Percentiles rank a stretch among this genome's conserved stretches.
These are phyloP conservation scores for Geoglossum cookeanum DNA, from an alignment of 2,329 filamentous ascomycete species.

Conservation along the genomic window DNA sequence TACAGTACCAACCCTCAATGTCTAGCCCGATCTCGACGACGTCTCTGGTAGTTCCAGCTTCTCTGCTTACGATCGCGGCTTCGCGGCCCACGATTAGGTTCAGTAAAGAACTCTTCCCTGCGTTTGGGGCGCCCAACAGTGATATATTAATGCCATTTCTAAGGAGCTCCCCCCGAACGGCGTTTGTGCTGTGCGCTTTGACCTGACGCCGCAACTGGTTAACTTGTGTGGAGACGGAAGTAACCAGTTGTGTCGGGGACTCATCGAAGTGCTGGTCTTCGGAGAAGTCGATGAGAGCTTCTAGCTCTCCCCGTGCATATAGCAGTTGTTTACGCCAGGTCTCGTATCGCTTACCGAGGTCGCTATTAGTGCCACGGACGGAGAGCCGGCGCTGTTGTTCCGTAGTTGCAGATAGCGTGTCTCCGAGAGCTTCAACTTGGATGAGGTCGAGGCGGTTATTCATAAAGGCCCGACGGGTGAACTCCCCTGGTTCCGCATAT, in stretches of 20 bases:
- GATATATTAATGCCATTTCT: constrained; percentile 72
- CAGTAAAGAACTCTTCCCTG: constrained; percentile 83
- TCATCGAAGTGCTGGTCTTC: constrained; percentile 97
- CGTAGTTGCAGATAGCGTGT: constrained; percentile 47
- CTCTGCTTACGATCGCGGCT: constrained; percentile 82
- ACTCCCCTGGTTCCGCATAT: constrained; percentile 88
- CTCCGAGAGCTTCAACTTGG: constrained; percentile 51
- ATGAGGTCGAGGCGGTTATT: constrained; percentile 72
- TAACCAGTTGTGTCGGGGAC: constrained; percentile 51
- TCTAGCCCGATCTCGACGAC: constrained; percentile 85
- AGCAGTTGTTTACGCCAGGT: constrained; percentile 60
- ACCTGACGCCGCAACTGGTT: constrained; percentile 41
- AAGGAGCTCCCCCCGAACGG: constrained; percentile 64
- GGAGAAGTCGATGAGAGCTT: constrained; percentile 90
- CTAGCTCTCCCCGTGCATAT: constrained; percentile 70
- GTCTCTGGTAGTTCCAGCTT: constrained; percentile 86
- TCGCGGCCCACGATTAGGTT: constrained; percentile 81
- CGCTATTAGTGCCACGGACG: constrained; percentile 54
- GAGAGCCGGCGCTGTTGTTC: constrained; percentile 84
- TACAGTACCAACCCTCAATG: constrained; percentile 73
- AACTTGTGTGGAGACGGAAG: constrained; percentile 49
- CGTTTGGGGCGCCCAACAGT: constrained; percentile 79
- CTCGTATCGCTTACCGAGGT: constrained; percentile 60
- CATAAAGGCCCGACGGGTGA: constrained; percentile 79
- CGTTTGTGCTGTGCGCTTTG: constrained; percentile 51